phyloP scores from a whole-genome alignment of 1,284 basidiomycete genomes.

The Violaceomyces palustris region DNA sequence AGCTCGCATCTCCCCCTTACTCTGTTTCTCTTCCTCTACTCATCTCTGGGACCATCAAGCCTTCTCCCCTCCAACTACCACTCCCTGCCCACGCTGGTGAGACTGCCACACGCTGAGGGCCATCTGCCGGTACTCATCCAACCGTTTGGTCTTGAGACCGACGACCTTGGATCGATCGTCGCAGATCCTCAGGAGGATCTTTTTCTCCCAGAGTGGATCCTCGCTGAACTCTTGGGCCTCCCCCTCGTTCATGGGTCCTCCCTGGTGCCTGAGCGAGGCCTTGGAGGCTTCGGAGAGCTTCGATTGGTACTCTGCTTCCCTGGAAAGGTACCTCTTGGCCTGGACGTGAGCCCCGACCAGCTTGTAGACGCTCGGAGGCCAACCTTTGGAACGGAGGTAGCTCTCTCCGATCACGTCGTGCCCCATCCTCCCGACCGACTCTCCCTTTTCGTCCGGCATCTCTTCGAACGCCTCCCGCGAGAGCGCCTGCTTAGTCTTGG shows the following conservation, averaged over 20 bases:
- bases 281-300: constrained; percentile 32
- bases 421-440: constrained; percentile 31
- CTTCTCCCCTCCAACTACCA: too few relatives aligned
- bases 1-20: too few relatives aligned
- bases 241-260: constrained; percentile 38
- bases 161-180: constrained; percentile 45
- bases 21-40: too few relatives aligned
- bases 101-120: too few relatives aligned
- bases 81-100: too few relatives aligned
- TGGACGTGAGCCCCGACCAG: constrained; percentile 49
- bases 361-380: constrained; percentile 37
- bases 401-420: constrained; percentile 45
- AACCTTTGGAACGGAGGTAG: constrained; percentile 41
- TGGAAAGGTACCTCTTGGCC: constrained; percentile 42
- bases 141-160: constrained; percentile 22
- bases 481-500: too few relatives aligned
- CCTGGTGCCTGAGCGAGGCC: constrained; percentile 35
- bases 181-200: constrained; percentile 43
- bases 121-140: constrained; percentile 23
- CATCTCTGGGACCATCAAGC: too few relatives aligned
- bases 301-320: constrained; percentile 28
- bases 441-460: constrained; percentile 12
- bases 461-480: too few relatives aligned
- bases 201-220: constrained; percentile 38
- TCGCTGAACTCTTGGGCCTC: constrained; percentile 36